Conservation (phyloP, 1,284 basidiomycete species). For the Papiliotrema terrestris region DNA sequence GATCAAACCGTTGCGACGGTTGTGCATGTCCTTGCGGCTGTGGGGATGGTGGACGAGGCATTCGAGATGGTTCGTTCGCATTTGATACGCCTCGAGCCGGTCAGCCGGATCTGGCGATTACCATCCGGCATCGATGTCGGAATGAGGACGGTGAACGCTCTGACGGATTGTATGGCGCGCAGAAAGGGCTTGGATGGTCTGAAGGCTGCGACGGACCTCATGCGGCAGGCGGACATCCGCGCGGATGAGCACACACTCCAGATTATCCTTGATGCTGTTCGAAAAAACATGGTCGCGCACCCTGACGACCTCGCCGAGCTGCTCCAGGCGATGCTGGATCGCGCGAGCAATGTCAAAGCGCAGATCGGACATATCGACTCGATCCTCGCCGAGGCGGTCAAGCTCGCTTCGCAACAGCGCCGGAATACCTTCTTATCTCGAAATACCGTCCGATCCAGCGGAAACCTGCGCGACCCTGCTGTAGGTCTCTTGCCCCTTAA, state of each 20-base stretch:
- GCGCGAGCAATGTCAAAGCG: slow-evolving; percentile 11
- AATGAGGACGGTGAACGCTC: slow-evolving; percentile 20
- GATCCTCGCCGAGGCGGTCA: slow-evolving; percentile 10
- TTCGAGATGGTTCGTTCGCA: not conserved
- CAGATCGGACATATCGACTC: slow-evolving; percentile 26
- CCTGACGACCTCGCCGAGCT: slow-evolving; percentile 24
- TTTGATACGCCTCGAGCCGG: not conserved
- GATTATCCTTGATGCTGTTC: slow-evolving; percentile 27
- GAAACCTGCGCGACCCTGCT: slow-evolving; percentile 1
- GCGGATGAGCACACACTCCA: slow-evolving; percentile 30
- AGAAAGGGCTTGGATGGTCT: slow-evolving; percentile 12
- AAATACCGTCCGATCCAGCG: slow-evolving; percentile 11
- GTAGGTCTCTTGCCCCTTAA: slow-evolving; percentile 1
- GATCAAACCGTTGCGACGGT: not conserved
- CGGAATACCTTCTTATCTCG: slow-evolving; percentile 14
- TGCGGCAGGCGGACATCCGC: slow-evolving; percentile 13
- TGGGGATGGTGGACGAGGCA: not conserved
- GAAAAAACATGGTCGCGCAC: slow-evolving; percentile 5
- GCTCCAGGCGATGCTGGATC: slow-evolving; percentile 16
- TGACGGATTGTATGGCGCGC: slow-evolving; percentile 6
- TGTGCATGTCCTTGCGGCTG: not conserved
- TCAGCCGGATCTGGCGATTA: not conserved
- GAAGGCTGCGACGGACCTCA: slow-evolving; percentile 8
- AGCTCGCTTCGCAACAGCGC: not conserved
- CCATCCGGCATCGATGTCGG: slow-evolving; percentile 10